phyloP scores from a whole-genome alignment of 257 asterid genomes.

The Plectranthus barbatus region DNA sequence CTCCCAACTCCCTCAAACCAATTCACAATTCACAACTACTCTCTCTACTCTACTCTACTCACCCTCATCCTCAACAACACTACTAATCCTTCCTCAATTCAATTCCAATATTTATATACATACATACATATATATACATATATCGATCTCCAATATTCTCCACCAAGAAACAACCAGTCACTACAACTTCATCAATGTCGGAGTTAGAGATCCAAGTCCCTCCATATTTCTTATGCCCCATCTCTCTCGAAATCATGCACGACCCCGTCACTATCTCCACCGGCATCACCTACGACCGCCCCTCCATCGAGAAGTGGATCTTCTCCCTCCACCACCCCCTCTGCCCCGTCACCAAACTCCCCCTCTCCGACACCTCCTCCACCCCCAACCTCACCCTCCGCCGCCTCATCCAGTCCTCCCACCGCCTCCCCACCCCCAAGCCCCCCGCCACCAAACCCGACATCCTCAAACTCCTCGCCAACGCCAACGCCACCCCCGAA shows the following conservation, averaged over 20 bases:
- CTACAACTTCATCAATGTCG: constrained; percentile 10
- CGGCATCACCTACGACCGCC: constrained; percentile 82
- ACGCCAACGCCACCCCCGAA: constrained; percentile 25
- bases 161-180: background rate
- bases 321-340: constrained; percentile 33
- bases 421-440: constrained; percentile 78
- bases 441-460: constrained; percentile 52
- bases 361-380: constrained; percentile 22
- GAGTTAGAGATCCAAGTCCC: constrained; percentile 76
- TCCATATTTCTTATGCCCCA: constrained; percentile 71
- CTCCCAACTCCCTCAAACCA: constrained; percentile 15
- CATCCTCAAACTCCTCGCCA: constrained; percentile 39
- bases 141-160: too few relatives aligned
- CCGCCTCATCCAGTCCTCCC: constrained; percentile 71
- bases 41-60: background rate
- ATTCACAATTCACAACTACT: constrained; percentile 17
- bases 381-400: constrained; percentile 79
- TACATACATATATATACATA: too few relatives aligned
- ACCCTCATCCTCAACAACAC: background rate
- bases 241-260: constrained; percentile 66
- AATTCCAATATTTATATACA: too few relatives aligned
- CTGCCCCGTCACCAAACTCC: constrained; percentile 68
- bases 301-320: constrained; percentile 69
- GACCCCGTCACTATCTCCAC: constrained; percentile 69
- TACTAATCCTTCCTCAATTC: too few relatives aligned